phyloP scores from a whole-genome alignment of 2,329 filamentous ascomycete genomes.

The Fusarium stilboides region DNA sequence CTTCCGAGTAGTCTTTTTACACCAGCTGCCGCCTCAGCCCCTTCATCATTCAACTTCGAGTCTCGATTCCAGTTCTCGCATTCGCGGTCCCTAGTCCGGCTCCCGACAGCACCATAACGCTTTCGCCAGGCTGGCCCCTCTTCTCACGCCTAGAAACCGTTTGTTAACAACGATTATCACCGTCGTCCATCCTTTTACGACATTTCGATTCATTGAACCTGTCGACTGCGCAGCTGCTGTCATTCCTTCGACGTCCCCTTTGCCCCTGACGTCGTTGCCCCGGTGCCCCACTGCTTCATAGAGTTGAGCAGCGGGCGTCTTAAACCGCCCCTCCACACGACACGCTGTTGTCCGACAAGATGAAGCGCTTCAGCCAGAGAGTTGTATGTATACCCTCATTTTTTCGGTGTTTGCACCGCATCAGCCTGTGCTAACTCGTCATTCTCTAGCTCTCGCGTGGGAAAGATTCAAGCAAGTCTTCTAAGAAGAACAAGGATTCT shows the following conservation, averaged over 20 bases:
- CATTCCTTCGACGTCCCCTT: slow-evolving; percentile 42
- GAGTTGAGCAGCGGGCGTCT: slow-evolving; percentile 49
- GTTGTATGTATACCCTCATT: slow-evolving; percentile 77
- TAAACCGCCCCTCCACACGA: slow-evolving; percentile 47
- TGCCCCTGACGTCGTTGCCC: slow-evolving; percentile 53
- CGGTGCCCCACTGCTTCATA: slow-evolving; percentile 51
- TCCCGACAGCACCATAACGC: slow-evolving; percentile 39
- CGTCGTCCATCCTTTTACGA: slow-evolving; percentile 34
- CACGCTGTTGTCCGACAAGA: slow-evolving; percentile 67
- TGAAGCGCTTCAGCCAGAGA: slow-evolving; percentile 98
- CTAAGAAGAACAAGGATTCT: slow-evolving; percentile 80
- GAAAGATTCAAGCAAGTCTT: slow-evolving; percentile 88
- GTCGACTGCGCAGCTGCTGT: slow-evolving; percentile 39
- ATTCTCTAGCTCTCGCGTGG: slow-evolving; percentile 85
- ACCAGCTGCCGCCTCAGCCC: slow-evolving; percentile 34
- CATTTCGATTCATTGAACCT: slow-evolving; percentile 32
- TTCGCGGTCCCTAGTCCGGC: slow-evolving; percentile 38
- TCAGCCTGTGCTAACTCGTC: slow-evolving; percentile 31
- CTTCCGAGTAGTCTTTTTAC: slow-evolving; percentile 32
- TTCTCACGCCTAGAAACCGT: slow-evolving; percentile 32
- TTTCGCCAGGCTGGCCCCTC: slow-evolving; percentile 45
- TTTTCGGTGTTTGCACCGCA: background rate
- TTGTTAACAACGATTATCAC: slow-evolving; percentile 33
- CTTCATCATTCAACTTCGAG: slow-evolving; percentile 26
- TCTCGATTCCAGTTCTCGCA: slow-evolving; percentile 32